Percentiles rank a stretch among this genome's conserved stretches.
Evolutionary conservation across 2,329 filamentous ascomycete genomes (phyloP).

Genomic region (Massarina eburnea): DNA sequence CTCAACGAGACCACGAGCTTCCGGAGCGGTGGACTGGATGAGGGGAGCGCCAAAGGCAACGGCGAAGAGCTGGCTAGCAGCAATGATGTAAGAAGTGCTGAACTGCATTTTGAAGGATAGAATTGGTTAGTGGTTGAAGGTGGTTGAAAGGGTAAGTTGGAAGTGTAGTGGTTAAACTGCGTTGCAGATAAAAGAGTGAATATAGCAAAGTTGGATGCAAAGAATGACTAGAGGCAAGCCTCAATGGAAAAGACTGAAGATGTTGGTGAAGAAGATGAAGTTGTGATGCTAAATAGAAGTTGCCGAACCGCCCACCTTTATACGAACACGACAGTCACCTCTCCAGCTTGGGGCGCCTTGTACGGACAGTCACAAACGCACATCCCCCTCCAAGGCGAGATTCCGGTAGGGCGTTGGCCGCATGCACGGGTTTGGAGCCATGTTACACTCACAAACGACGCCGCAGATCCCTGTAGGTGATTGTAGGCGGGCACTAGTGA

Average conservation of each 20-base stretch:
- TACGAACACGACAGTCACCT: slow-evolving; percentile 4
- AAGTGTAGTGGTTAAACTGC: slow-evolving; percentile 3
- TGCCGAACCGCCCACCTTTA: slow-evolving; percentile 8
- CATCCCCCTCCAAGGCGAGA: slow-evolving; percentile 6
- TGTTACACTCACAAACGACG: slow-evolving; percentile 13
- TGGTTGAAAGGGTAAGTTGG: slow-evolving; percentile 8
- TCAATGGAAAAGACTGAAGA: slow-evolving; percentile 13
- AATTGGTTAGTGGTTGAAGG: slow-evolving; percentile 7
- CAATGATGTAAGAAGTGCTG: slow-evolving; percentile 21
- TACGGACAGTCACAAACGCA: neutral
- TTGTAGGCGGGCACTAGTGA: slow-evolving; percentile 14
- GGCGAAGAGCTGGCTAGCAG: slow-evolving; percentile 33
- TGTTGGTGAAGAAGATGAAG: slow-evolving; percentile 11
- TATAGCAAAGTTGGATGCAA: slow-evolving; percentile 15
- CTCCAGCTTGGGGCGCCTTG: neutral
- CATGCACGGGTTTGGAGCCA: slow-evolving; percentile 7
- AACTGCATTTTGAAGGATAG: slow-evolving; percentile 19
- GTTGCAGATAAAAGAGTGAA: slow-evolving; percentile 9
- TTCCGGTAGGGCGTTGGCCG: slow-evolving; percentile 7
- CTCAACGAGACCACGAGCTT: slow-evolving; percentile 15
- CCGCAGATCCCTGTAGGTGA: slow-evolving; percentile 12
- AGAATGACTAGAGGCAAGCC: slow-evolving; percentile 23
- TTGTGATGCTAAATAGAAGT: slow-evolving; percentile 8
- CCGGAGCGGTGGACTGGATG: slow-evolving; percentile 10
- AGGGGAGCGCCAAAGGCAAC: slow-evolving; percentile 27